Evolutionary conservation across 208 protist species (phyloP).

Genomic region (Borovskyia barvae): DNA sequence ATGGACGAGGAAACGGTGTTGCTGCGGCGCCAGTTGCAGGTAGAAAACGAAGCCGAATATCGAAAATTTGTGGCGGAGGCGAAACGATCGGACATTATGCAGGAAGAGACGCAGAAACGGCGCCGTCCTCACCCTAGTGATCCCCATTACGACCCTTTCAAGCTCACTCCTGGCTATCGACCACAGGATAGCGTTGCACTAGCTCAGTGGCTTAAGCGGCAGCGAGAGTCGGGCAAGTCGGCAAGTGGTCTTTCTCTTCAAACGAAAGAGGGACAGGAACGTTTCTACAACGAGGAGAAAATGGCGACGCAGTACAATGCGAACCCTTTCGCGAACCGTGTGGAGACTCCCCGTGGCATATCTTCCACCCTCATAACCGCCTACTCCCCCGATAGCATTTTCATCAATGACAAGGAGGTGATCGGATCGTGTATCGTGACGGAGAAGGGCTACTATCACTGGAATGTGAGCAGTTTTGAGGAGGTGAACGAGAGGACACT

Average conservation of each 20-base stretch:
- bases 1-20: constrained; percentile 78
- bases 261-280: constrained; percentile 81
- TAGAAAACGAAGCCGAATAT: constrained; percentile 87
- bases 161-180: constrained; percentile 79
- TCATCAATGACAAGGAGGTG: constrained; percentile 88
- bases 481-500: constrained; percentile 86
- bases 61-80: constrained; percentile 83
- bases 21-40: constrained; percentile 81
- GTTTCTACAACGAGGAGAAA: constrained; percentile 92
- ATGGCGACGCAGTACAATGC: constrained; percentile 91
- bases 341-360: constrained; percentile 76
- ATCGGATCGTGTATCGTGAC: constrained; percentile 91
- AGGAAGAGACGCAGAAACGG: constrained; percentile 67
- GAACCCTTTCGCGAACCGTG: constrained; percentile 81
- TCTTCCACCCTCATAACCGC: constrained; percentile 74
- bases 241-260: constrained; percentile 73
- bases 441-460: constrained; percentile 85
- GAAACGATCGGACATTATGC: constrained; percentile 60
- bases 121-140: constrained; percentile 80
- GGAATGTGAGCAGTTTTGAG: constrained; percentile 88
- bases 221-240: constrained; percentile 78
- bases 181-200: constrained; percentile 81
- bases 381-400: constrained; percentile 88
- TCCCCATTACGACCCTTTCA: constrained; percentile 88
- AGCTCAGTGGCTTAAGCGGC: constrained; percentile 86